Evolutionary conservation across 2,329 filamentous ascomycete species (phyloP).

Genomic region (Decorospora gaudefroyi): DNA sequence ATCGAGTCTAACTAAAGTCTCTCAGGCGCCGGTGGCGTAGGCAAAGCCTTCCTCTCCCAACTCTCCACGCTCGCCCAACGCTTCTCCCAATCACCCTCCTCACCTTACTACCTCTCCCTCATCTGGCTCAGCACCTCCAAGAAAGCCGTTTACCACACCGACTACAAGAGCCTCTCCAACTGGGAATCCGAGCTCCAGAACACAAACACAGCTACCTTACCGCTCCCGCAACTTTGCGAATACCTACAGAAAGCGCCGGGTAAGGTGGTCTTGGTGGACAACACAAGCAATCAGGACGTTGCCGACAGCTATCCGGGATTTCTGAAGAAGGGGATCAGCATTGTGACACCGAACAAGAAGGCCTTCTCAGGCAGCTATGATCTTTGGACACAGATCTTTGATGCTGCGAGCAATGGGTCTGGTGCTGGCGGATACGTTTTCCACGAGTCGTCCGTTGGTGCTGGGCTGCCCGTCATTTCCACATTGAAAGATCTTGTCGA

Average conservation of each 20-base stretch:
- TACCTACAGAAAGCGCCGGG: slow-evolving; percentile 79
- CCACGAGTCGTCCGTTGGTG: slow-evolving; percentile 93
- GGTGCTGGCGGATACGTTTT: slow-evolving; percentile 77
- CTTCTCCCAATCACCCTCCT: slow-evolving; percentile 56
- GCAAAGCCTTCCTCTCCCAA: slow-evolving; percentile 86
- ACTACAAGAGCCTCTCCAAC: slow-evolving; percentile 69
- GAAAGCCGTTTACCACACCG: slow-evolving; percentile 74
- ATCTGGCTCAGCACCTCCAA: slow-evolving; percentile 85
- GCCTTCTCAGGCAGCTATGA: slow-evolving; percentile 82
- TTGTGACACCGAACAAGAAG: slow-evolving; percentile 99
- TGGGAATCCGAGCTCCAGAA: slow-evolving; percentile 65
- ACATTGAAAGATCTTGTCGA: slow-evolving; percentile 93
- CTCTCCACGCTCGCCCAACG: slow-evolving; percentile 69
- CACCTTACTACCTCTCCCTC: slow-evolving; percentile 72
- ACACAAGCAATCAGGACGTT: slow-evolving; percentile 87
- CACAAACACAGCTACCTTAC: slow-evolving; percentile 67
- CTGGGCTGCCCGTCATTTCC: slow-evolving; percentile 89
- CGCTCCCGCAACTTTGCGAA: slow-evolving; percentile 70
- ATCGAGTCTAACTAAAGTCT: slow-evolving; percentile 12
- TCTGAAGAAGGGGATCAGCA: slow-evolving; percentile 78
- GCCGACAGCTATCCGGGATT: slow-evolving; percentile 82
- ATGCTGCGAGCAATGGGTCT: slow-evolving; percentile 66
- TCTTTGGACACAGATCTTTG: slow-evolving; percentile 87
- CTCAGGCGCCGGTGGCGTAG: slow-evolving; percentile 86
- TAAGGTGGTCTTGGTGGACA: slow-evolving; percentile 86